Percentiles rank a stretch among this genome's conserved stretches.
phyloP scores from a whole-genome alignment of 495 filamentous ascomycete species.

The Xylaria telfairii region DNA sequence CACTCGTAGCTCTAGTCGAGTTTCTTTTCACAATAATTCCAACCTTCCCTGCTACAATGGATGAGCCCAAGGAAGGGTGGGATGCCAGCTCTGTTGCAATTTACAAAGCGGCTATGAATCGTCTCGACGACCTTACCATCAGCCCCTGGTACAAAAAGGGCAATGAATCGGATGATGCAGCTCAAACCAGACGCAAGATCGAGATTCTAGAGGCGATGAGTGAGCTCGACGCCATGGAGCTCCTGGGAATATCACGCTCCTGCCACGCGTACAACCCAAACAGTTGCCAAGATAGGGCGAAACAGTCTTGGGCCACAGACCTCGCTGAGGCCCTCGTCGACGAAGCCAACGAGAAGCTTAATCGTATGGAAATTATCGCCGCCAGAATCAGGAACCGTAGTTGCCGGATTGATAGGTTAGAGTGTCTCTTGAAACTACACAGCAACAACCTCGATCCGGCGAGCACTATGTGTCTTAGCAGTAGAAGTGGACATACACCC shows the following conservation, averaged over 20 bases:
- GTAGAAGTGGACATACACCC: neutral
- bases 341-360: neutral
- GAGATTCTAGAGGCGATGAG: neutral
- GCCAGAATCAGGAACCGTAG: neutral
- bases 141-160: neutral
- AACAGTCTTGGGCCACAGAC: neutral
- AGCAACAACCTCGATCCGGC: neutral
- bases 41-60: neutral
- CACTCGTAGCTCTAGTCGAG: too few relatives aligned
- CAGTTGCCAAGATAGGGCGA: neutral
- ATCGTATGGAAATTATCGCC: neutral
- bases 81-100: too few relatives aligned
- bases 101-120: neutral
- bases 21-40: too few relatives aligned
- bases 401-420: neutral
- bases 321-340: neutral
- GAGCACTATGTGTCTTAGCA: neutral
- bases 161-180: neutral
- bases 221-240: neutral
- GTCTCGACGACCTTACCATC: neutral
- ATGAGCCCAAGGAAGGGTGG: neutral
- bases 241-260: neutral
- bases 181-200: neutral
- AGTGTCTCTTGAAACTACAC: neutral
- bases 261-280: neutral